Conservation (phyloP, 805 yeast genomes). For the Nakazawaea pomicola region DNA sequence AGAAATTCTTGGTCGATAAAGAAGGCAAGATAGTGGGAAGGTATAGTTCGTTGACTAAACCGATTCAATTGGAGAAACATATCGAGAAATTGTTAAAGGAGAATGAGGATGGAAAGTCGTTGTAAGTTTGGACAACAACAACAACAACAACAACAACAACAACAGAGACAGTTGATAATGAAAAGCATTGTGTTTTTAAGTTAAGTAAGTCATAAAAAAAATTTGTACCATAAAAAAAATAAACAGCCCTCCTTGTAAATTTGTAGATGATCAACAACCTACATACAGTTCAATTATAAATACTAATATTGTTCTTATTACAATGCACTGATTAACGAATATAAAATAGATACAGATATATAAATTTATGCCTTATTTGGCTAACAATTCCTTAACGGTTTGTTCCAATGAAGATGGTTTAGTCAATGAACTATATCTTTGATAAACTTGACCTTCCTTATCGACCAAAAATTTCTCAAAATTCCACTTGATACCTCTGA, state of each 20-base stretch:
- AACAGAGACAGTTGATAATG: no score
- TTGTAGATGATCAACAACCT: no score
- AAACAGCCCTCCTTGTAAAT: no score
- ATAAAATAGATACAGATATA: no score
- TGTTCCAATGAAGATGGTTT: slow-evolving; percentile 42
- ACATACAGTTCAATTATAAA: no score
- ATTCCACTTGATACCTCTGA: slow-evolving; percentile 61
- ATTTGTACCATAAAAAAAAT: no score
- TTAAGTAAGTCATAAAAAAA: no score
- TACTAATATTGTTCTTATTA: no score
- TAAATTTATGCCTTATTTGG: background rate
- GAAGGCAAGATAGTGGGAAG: slow-evolving; percentile 57
- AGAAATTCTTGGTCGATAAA: slow-evolving; percentile 59
- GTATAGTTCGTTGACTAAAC: slow-evolving; percentile 32
- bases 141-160: no score
- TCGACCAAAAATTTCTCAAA: slow-evolving; percentile 56
- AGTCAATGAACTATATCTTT: slow-evolving; percentile 54
- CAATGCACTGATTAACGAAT: no score
- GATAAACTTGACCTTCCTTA: slow-evolving; percentile 48
- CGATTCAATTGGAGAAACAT: slow-evolving; percentile 43
- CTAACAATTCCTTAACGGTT: slow-evolving; percentile 11
- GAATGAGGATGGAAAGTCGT: background rate
- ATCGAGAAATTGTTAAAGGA: slow-evolving; percentile 52
- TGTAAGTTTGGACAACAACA: no score
- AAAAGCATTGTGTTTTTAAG: no score